Evolutionary conservation across 2,329 filamentous ascomycete species (phyloP), one percentile per base, ranked within the genome.

Genomic region (Penicillium corylophilum): DNA sequence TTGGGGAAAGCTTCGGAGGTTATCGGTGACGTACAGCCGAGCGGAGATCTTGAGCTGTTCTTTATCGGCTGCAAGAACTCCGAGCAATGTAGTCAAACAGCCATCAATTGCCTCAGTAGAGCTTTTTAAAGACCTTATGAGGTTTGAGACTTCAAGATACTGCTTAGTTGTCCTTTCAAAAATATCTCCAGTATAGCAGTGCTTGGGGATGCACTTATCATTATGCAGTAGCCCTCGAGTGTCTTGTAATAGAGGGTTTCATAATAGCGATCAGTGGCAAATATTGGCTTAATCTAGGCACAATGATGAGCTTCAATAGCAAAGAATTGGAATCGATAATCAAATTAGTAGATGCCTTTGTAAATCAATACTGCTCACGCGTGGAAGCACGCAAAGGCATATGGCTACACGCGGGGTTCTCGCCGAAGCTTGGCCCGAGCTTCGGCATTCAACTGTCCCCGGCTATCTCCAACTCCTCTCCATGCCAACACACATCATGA

Each of bases 401-500:
- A 46, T 36, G 15, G 44, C 20, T 43, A 38, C 46, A 43, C 49
- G 56, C 54, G 60, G 59, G 57, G 57, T 53, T 59, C 45, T 43
- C 22, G 42, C 57, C 59, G 57, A 54, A 28, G 29, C 24, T 31
- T 51, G 58, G 54, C 54, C 59, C 51, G 50, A 59, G 55, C 59
- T 57, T 47, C 48, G 46, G 50, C 33, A 51, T 48, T 41, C 20
- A 36, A 38, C 20, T 45, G 43, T 36, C 31, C 46, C 28, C 48
- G 31, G 24, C 48, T 49, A 46, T 54, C 46, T 35, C 35, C 49
- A 50, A 38, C 42, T 15, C 47, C 38, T 53, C 43, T 44, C 47
- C 26, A 43, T 24, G 50, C 55, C 39, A 50, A 40, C 18, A 49
- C 49, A 24, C 44, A 57, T 40, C 39, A 70, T 71, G 65, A 60